Base-by-base conservation (phyloP, 2,329 filamentous ascomycete species). In the Hysterium pulicare region DNA sequence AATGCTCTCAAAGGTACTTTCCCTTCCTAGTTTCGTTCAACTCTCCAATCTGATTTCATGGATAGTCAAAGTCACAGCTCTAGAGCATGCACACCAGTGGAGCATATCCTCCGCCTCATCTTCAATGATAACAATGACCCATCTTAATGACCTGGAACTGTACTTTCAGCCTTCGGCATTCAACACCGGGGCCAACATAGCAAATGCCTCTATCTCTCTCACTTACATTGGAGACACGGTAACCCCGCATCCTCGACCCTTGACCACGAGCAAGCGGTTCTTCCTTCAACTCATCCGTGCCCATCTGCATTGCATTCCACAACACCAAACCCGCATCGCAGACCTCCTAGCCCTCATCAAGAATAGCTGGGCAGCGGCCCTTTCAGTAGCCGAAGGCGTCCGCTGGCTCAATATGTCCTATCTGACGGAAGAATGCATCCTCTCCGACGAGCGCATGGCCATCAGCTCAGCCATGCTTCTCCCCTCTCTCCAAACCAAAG, bases 221-320 rank as follows among this genome's bases (percentile, higher is more conserved):
- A 81, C 78, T 66, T 89, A 89, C 62, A 78, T 88, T 49, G 83
- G 77, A 20, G 77, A 78, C 50, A 73, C 71, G 39, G 72, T 75
- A 36, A 73, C 79, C 33, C 66, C 69, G n/a, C 71, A 78, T 21
- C 70, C 79, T 8, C 60, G 73, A 23, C 77, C 79, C 0, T 64
- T 81, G 40, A 83, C 81, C 1, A 75, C 77, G 0, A 85, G 86
- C 58, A 83, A 82, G 52, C 82, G 86, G 28, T 90, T 90, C 68
- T 87, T 90, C 60, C 69, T 91, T 6, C 79, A 86, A 55, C 79
- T 82, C 54, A 82, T 90, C 44, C 78, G 83, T 33, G 83, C 86
- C 43, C 77, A 84, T 43, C 70, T 87, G 32, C 80, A 84, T 36
- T 77, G 72, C 1, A 65, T 88, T 32, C 70, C 74, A 10, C 83